A percentile compares a stretch with the other conserved stretches of the same genome.
Evolutionary conservation across 371 early-diverging fungal species (phyloP).

Genomic region (Mitosporidium daphniae): DNA sequence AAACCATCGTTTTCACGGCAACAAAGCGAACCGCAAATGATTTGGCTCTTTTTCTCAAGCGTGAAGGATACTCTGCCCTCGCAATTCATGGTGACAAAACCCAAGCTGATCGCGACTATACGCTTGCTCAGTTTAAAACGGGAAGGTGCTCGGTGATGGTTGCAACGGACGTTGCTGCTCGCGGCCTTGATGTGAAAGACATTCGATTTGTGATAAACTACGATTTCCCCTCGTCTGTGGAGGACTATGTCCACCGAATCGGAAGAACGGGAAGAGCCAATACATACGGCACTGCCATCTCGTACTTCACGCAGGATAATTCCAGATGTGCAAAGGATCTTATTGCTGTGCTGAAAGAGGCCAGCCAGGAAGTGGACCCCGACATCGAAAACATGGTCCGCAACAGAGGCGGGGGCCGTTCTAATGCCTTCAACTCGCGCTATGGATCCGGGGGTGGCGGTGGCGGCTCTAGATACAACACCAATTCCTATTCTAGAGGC

Average conservation of each 20-base stretch:
- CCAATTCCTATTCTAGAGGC: too few species aligned
- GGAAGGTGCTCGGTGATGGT: slow-evolving; percentile 51
- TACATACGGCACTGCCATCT: slow-evolving; percentile 57
- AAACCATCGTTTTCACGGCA: slow-evolving; percentile 79
- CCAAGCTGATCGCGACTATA: slow-evolving; percentile 90
- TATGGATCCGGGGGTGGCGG: too few species aligned
- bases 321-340: slow-evolving; percentile 48
- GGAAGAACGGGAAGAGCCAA: slow-evolving; percentile 95
- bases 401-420: slow-evolving; percentile 2
- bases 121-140: slow-evolving; percentile 10
- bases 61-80: slow-evolving; percentile 69
- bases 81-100: slow-evolving; percentile 97
- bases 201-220: slow-evolving; percentile 21
- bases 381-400: slow-evolving; percentile 32
- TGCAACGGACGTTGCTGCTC: slow-evolving; percentile 96
- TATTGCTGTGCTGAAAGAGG: slow-evolving; percentile 52
- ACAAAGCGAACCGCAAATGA: slow-evolving; percentile 91
- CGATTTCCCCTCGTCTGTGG: slow-evolving; percentile 61
- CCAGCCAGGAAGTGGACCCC: slow-evolving; percentile 57
- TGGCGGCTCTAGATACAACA: too few species aligned
- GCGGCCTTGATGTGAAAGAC: slow-evolving; percentile 95
- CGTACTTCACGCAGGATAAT: slow-evolving; percentile 81
- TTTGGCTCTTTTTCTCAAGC: slow-evolving; percentile 45
- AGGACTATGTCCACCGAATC: slow-evolving; percentile 88
- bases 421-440: background rate